Evolutionary conservation across 148 eudicot species (phyloP).

Genomic region (Fallopia convolvulus): DNA sequence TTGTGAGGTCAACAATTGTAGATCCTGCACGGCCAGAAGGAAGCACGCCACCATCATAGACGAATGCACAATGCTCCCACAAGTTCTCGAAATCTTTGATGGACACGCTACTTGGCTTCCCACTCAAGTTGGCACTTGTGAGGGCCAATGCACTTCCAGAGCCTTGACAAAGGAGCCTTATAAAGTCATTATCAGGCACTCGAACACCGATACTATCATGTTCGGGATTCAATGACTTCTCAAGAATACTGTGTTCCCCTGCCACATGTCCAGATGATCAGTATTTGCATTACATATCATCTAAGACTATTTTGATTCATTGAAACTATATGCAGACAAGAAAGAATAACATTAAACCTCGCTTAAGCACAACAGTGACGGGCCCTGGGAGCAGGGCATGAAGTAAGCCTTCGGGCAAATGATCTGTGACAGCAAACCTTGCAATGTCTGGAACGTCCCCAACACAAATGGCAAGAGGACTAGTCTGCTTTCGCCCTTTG

Average conservation of each 20-base stretch:
- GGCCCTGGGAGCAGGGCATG: slow-evolving; percentile 90
- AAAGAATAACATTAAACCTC: slow-evolving; percentile 38
- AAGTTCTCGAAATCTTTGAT: slow-evolving; percentile 61
- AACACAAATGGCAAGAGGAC: slow-evolving; percentile 92
- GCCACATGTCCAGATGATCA: slow-evolving; percentile 13
- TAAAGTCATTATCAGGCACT: slow-evolving; percentile 72
- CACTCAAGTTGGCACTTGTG: slow-evolving; percentile 92
- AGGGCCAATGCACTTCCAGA: slow-evolving; percentile 83
- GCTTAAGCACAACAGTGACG: slow-evolving; percentile 67
- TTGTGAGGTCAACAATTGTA: slow-evolving; percentile 68
- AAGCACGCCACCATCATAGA: slow-evolving; percentile 75
- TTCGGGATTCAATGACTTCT: slow-evolving; percentile 82
- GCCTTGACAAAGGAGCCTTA: slow-evolving; percentile 59
- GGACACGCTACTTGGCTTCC: slow-evolving; percentile 78
- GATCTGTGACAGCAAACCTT: slow-evolving; percentile 64
- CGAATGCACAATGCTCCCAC: slow-evolving; percentile 78
- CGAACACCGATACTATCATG: slow-evolving; percentile 71
- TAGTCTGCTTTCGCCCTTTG: slow-evolving; percentile 81
- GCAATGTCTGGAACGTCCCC: slow-evolving; percentile 69
- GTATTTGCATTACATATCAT: neutral
- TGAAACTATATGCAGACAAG: neutral
- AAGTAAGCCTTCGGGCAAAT: slow-evolving; percentile 71
- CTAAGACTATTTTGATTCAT: neutral
- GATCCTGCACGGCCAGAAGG: slow-evolving; percentile 95
- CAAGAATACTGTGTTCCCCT: slow-evolving; percentile 81